A percentile compares a stretch with the other conserved stretches of the same genome.
Evolutionary conservation across 1,284 basidiomycete genomes (phyloP).

Genomic region (Puccinia novopanici): DNA sequence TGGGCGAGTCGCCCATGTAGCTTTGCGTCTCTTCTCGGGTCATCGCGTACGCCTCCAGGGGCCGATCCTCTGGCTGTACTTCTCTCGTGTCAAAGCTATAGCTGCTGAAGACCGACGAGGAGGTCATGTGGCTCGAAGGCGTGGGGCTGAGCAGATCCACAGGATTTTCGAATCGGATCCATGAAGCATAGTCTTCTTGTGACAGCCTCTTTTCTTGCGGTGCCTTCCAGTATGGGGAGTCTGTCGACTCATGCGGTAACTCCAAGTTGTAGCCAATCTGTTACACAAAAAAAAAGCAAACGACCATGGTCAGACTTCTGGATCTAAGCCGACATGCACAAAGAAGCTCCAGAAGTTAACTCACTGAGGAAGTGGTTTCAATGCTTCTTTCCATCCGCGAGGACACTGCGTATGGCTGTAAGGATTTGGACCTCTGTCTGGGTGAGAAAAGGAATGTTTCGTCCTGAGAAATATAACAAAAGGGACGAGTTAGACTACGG

Average conservation of each 20-base stretch:
- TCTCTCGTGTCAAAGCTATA: background rate
- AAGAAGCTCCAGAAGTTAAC: background rate
- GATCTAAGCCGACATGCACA: background rate
- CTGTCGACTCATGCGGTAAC: background rate
- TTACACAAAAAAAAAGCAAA: background rate
- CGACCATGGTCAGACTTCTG: background rate
- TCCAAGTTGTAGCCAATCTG: slow-evolving; percentile 25
- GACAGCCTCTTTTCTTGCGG: slow-evolving; percentile 4
- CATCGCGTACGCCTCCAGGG: background rate
- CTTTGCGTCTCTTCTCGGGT: slow-evolving; percentile 26
- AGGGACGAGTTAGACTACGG: background rate
- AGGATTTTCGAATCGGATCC: slow-evolving; percentile 38
- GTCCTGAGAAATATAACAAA: background rate
- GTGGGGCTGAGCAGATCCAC: slow-evolving; percentile 23
- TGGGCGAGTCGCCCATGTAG: slow-evolving; percentile 6
- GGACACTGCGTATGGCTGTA: slow-evolving; percentile 5
- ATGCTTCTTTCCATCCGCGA: slow-evolving; percentile 20
- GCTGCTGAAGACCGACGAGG: slow-evolving; percentile 9
- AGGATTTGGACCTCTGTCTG: slow-evolving; percentile 6
- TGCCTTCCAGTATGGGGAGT: background rate
- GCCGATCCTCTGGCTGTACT: background rate
- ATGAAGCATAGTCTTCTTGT: slow-evolving; percentile 24
- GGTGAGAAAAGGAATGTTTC: slow-evolving; percentile 13
- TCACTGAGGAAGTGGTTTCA: slow-evolving; percentile 29
- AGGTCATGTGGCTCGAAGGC: background rate